phyloP scores from a whole-genome alignment of 208 protist genomes.

The Crithidia bombi region DNA sequence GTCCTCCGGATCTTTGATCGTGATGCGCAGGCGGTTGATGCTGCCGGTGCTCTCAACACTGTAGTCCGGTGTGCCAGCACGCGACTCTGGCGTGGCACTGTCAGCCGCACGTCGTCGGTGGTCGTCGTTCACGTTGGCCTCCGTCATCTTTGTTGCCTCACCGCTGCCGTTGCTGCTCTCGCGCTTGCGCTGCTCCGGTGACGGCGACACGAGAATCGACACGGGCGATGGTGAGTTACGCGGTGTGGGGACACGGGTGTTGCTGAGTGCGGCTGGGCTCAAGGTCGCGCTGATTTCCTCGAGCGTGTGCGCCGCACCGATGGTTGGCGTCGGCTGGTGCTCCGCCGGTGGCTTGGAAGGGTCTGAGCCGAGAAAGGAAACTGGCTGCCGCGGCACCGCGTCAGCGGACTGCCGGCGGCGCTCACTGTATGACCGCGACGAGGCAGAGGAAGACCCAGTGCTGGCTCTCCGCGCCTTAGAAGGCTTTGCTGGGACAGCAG shows the following conservation, averaged over 20 bases:
- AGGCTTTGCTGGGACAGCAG: background rate
- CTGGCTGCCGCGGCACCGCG: slow-evolving; percentile 18
- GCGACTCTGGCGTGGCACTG: slow-evolving; percentile 12
- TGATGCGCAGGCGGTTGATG: slow-evolving; percentile 47
- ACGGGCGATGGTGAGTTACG: slow-evolving; percentile 13
- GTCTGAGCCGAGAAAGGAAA: slow-evolving; percentile 27
- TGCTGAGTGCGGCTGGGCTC: slow-evolving; percentile 22
- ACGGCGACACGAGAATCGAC: slow-evolving; percentile 26
- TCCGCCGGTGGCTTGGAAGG: background rate
- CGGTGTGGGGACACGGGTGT: slow-evolving; percentile 21
- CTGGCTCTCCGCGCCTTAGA: background rate
- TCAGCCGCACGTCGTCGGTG: background rate
- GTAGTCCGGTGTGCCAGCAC: slow-evolving; percentile 23
- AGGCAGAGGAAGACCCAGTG: background rate
- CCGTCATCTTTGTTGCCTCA: background rate
- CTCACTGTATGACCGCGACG: slow-evolving; percentile 22
- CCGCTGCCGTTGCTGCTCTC: slow-evolving; percentile 16
- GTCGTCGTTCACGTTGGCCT: slow-evolving; percentile 7
- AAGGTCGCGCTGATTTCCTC: slow-evolving; percentile 23
- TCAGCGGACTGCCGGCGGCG: slow-evolving; percentile 6
- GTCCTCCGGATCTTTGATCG: slow-evolving; percentile 49
- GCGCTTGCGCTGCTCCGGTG: slow-evolving; percentile 21
- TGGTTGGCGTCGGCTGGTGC: background rate
- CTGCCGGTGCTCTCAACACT: slow-evolving; percentile 30
- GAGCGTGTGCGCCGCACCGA: background rate